Evolutionary conservation across 371 early-diverging fungal genomes (phyloP).

Genomic region (Mortierella sp.): DNA sequence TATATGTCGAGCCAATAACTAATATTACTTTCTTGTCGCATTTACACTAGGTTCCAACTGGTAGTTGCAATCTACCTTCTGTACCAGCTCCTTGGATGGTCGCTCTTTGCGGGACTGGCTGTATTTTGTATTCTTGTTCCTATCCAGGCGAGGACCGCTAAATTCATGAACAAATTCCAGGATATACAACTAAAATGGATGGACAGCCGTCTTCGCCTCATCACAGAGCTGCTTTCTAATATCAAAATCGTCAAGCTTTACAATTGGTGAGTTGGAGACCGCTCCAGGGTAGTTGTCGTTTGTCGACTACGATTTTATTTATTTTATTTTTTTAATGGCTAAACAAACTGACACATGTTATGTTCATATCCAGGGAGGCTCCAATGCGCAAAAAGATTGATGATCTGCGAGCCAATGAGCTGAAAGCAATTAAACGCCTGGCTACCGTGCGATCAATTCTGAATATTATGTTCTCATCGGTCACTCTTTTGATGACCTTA

Average conservation of each 20-base stretch:
- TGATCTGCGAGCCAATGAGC: conserved; percentile 59
- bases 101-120: conserved; percentile 58
- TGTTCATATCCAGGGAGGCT: conserved; percentile 61
- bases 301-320: too few species aligned
- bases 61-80: conserved; percentile 67
- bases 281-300: too few species aligned
- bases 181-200: conserved; percentile 46
- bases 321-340: too few species aligned
- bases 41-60: conserved; percentile 19
- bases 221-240: conserved; percentile 89
- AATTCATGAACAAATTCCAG: conserved; percentile 27
- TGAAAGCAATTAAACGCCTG: conserved; percentile 78
- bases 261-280: conserved; percentile 77
- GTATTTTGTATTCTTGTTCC: conserved; percentile 36
- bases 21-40: background rate
- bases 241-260: conserved; percentile 94
- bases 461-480: conserved; percentile 46
- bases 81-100: conserved; percentile 84
- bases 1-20: too few species aligned
- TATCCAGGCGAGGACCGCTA: conserved; percentile 31
- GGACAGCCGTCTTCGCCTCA: conserved; percentile 50
- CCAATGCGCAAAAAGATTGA: conserved; percentile 48
- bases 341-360: background rate
- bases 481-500: conserved; percentile 46
- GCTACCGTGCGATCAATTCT: conserved; percentile 30